Percentiles rank a stretch among this genome's conserved stretches.
Conservation (phyloP, 495 filamentous ascomycete species). For the Geoglossum glabrum region DNA sequence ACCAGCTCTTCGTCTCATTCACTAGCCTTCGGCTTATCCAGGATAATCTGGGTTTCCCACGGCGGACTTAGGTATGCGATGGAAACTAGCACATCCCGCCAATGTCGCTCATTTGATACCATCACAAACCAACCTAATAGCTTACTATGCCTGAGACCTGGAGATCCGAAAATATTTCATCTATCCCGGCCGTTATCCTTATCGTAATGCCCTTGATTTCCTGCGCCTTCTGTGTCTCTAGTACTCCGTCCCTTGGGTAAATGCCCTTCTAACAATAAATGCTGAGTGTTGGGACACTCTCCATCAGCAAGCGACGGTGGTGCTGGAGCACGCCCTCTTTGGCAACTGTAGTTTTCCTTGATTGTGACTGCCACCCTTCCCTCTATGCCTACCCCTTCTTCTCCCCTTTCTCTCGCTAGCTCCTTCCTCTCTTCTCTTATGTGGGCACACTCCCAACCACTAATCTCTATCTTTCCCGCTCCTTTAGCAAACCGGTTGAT, state of each 20-base stretch:
- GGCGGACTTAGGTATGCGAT: too few species aligned
- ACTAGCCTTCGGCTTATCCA: too few species aligned
- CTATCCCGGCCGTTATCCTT: neutral
- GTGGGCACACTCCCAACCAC: neutral
- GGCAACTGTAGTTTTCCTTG: conserved; percentile 21
- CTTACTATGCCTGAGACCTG: neutral
- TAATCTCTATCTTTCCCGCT: conserved; percentile 3
- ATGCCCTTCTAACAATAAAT: conserved; percentile 29
- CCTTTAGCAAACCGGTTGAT: conserved; percentile 5
- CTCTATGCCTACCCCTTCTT: conserved; percentile 6
- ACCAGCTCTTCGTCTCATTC: too few species aligned
- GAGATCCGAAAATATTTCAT: too few species aligned
- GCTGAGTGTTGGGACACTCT: conserved; percentile 12
- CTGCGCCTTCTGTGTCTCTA: neutral
- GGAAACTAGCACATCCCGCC: too few species aligned
- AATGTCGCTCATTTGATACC: neutral
- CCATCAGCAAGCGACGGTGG: conserved; percentile 18
- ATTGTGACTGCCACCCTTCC: conserved; percentile 20
- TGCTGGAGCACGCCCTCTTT: conserved; percentile 8
- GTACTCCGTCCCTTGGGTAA: conserved; percentile 8
- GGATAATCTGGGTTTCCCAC: too few species aligned
- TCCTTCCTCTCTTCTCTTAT: conserved; percentile 18
- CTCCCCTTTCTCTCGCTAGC: conserved; percentile 21
- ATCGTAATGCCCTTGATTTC: neutral
- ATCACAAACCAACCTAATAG: neutral